Conservation (phyloP, 768 basidiomycete species). For the Lepiota venenata region DNA sequence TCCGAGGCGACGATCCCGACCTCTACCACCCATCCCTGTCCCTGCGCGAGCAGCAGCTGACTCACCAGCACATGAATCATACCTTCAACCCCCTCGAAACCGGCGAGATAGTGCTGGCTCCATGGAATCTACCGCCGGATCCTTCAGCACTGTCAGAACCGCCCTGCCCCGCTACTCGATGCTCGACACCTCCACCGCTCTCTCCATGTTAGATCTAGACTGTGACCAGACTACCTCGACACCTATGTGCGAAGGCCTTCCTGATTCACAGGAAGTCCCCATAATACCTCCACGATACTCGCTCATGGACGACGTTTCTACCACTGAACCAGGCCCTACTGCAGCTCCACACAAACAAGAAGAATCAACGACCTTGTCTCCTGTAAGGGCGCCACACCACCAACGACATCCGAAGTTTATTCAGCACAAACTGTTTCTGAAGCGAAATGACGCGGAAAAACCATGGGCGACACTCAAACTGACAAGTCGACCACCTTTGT, state of each 20-base stretch:
- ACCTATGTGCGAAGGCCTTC: no score
- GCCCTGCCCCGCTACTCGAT: neutral
- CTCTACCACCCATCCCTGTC: neutral
- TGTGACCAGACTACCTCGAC: no score
- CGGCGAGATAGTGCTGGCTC: neutral
- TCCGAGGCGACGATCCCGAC: neutral
- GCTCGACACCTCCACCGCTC: no score
- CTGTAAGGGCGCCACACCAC: no score
- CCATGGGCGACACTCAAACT: slow-evolving; percentile 18
- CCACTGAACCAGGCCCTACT: no score
- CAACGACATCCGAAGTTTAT: neutral
- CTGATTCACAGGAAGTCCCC: no score
- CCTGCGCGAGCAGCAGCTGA: neutral
- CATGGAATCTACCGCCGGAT: slow-evolving; percentile 1
- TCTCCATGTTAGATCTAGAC: no score
- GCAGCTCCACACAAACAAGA: no score
- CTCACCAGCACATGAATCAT: neutral
- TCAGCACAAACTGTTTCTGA: neutral
- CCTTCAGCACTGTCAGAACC: neutral
- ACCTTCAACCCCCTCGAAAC: neutral
- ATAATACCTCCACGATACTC: no score
- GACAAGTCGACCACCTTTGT: slow-evolving; percentile 13
- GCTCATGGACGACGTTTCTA: no score
- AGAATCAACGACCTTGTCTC: no score
- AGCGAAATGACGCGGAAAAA: slow-evolving; percentile 1